phyloP scores from a whole-genome alignment of 2,329 filamentous ascomycete genomes.

The Neonectria sp. region DNA sequence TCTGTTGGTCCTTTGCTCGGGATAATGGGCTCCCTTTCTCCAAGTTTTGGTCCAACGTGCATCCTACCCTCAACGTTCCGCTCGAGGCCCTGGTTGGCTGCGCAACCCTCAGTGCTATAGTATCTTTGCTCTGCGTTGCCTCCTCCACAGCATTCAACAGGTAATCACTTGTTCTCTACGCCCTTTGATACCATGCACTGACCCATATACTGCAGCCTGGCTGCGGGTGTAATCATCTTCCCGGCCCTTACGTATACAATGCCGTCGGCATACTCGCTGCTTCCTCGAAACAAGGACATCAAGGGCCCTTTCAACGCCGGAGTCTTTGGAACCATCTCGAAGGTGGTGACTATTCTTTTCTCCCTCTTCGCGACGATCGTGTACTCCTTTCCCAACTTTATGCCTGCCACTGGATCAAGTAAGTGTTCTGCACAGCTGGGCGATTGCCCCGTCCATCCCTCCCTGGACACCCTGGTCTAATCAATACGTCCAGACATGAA shows the following conservation, averaged over 20 bases:
- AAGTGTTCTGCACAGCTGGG: not conserved
- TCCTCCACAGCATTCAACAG: not conserved
- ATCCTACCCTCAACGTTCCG: not conserved
- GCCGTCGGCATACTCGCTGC: not conserved
- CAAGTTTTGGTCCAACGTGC: not conserved
- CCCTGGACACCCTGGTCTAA: not conserved
- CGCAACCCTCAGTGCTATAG: not conserved
- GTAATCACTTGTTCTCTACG: not conserved
- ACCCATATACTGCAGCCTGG: not conserved
- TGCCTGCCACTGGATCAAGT: not conserved
- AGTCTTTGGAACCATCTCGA: not conserved
- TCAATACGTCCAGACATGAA: not conserved
- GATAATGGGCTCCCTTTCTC: constrained; percentile 4
- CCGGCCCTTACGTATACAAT: not conserved
- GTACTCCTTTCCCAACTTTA: not conserved
- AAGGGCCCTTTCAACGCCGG: not conserved
- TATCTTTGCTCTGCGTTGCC: not conserved
- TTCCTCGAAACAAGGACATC: not conserved
- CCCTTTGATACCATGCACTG: not conserved
- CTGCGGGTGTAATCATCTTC: not conserved
- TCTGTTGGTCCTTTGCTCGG: not conserved
- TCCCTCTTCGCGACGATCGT: not conserved
- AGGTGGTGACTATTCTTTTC: not conserved
- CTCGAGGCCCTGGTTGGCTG: not conserved
- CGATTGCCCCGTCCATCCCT: not conserved